Evolutionary conservation across 441 rosid species (phyloP), one percentile per base, ranked within the genome.

Genomic region (Capsella rubella): DNA sequence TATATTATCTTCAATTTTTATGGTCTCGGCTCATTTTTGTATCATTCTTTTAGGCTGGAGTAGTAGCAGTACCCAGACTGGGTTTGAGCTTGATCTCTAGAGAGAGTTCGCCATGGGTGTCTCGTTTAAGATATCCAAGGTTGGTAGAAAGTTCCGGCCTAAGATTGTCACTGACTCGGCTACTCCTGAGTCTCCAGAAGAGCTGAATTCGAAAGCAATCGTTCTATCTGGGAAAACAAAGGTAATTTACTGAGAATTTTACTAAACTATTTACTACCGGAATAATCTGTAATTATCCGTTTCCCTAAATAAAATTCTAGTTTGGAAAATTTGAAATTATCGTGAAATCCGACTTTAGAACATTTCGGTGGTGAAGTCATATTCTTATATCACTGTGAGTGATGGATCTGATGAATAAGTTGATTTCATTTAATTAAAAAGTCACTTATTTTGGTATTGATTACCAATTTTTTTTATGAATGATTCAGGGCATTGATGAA

Each of bases 81-180:
- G 46, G 32, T 46, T 21, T 63, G 61, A 77, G 72, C 72, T 78
- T 72, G 31, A 66, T 46, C 34, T 55, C 9, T 35, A 28, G 64
- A n/a, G 68, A 62, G 49, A 60, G 15, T 25, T 16, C 29, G 15
- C 1, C 15, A 59, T 27, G 99, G 98, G 92, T 64, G 84, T 96
- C 77, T 90, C 97, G 10, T 96, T 96, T 74, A 93, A 85, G 88
- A 84, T 96, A 65, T 89, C 96, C 2, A 93, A 85, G 77, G 78
- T 77, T 21, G 97, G 98, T 46, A 81, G 80, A 68, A 84, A 90
- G 84, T 91, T 84, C 80, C 81, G 74, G 39, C 87, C 91, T 2
- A 90, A 77, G 80, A 79, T 84, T 63, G 60, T 80, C 69, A 63
- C 79, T 81, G 83, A 52, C 42, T 73, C 85, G 7, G 85, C 81